Evolutionary conservation across 108 stramenopile species (phyloP), one percentile per base, ranked within the genome.

Genomic region (Bacterosira constricta): DNA sequence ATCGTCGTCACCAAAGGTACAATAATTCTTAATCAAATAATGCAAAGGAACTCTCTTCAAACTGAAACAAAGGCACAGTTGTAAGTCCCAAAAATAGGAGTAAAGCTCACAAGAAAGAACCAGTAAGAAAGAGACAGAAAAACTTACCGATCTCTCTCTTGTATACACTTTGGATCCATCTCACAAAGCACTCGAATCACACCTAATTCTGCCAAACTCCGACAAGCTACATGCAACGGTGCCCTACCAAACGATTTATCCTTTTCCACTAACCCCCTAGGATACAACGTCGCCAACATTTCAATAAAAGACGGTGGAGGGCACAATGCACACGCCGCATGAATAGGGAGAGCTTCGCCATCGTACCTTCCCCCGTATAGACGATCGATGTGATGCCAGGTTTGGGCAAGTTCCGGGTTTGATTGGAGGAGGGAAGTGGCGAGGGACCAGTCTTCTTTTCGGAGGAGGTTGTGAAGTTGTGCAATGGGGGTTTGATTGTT

Each of bases 371-470:
- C 76, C 8, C 62, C 76, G 25, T 77, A 77, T 13, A 77, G 63
- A 35, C 76, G 67, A 63, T 57, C 30, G 23, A 77, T 38, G 20
- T 30, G 27, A 50, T 77, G 63, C 76, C 76, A 77, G 6, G 45
- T 69, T n/a, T 37, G 61, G 7, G 76, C 66, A 34, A 77, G 60
- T 13, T 23, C 20, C 11, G 67, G 76, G 29, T 77, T 61, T 10
- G 54, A 56, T 35, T 61, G 18, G 1, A 77, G 53, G 17, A 77
- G 30, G 23, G 34, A 36, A 6, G 76, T 69, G 42, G 76, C 76
- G 35, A 77, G 63, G 49, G 67, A 64, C 76, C 76, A 77, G 55
- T 77, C 76, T 64, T 77, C 76, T 20, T 64, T 77, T 25, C 61
- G 62, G 17, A 77, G 38, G 11, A 68, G 54, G 20, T 20, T 13